Evolutionary conservation across 768 basidiomycete genomes (phyloP), one percentile per base, ranked within the genome.

Genomic region (Psilocybe tampanensis): DNA sequence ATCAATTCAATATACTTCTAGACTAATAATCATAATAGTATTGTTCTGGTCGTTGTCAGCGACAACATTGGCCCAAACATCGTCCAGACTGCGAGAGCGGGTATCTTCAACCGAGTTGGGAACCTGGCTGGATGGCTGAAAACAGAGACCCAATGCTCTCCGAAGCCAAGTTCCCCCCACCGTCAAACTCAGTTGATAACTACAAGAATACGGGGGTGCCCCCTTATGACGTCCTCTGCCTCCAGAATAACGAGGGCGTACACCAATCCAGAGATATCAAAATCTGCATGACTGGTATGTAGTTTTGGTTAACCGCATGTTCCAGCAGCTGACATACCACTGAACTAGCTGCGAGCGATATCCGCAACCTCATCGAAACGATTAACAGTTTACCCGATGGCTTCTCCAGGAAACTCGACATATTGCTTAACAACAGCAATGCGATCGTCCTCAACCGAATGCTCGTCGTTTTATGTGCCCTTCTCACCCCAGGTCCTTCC

Each of bases 351-450:
- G 73, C 72, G 15, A 64, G 60, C 17, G 77, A 74, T 45, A 69
- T 76, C 19, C 70, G 74, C 22, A 73, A 73, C 32, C 63, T 78
- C 3, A 52, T 76, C 15, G 55, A 67, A 56, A 74, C 73, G 6
- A 67, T 76, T 7, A 80, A 79, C 59, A 63, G 60, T 33, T 63
- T 80, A 17, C 77, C 77, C 5, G 62, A 59, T 26, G 65, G 68
- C 34, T 78, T 75, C 50, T 36, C 60, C 0, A 76, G 77, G 8
- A 72, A 67, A 49, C 70, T 75, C 55, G 70, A 77, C 44, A 67
- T 79, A 18, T 65, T 79, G 8, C 22, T 80, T 44, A 79, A 79
- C 59, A 72, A 74, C 43, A 64, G 63, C 33, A 72, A 78, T 52
- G 62, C 76, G 1, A 61, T 77, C 26, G 62, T 70, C 2, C 66